These are phyloP conservation scores for Rhododendron ovatum DNA, from an alignment of 148 eudicot species.

Conservation along the genomic window DNA sequence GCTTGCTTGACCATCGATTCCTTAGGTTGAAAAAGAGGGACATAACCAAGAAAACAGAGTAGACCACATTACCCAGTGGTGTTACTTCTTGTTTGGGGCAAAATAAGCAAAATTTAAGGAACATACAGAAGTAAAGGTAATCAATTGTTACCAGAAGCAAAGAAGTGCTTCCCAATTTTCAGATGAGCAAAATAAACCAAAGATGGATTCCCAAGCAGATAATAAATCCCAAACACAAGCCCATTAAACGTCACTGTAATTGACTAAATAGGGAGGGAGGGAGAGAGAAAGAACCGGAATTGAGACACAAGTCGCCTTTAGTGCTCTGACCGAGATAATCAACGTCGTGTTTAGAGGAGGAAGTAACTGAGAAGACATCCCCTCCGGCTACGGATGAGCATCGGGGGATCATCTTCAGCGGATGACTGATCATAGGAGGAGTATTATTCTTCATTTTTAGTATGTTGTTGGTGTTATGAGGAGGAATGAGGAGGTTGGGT, in stretches of 20 bases:
- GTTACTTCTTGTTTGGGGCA: neutral
- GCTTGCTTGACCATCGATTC: conserved; percentile 36
- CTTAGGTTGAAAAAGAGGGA: conserved; percentile 16
- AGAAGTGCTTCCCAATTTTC: neutral
- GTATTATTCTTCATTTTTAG: neutral
- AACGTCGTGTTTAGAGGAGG: conserved; percentile 40
- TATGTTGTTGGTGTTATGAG: neutral
- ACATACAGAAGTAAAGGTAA: neutral
- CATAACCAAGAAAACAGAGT: neutral
- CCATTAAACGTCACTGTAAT: neutral
- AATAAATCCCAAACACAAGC: neutral
- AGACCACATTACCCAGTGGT: neutral
- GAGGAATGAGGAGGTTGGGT: neutral
- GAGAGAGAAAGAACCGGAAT: conserved; percentile 18
- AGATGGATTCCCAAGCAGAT: neutral
- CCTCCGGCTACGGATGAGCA: conserved; percentile 28
- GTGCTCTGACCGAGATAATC: conserved; percentile 92
- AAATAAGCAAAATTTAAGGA: neutral
- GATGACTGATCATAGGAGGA: neutral
- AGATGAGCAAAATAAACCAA: neutral
- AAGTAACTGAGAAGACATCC: conserved; percentile 46
- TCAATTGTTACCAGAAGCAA: neutral
- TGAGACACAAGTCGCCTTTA: conserved; percentile 69
- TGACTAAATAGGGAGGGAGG: neutral
- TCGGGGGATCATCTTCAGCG: neutral